Conservation (phyloP, 129 eudicot species). For the Arctium minus region DNA sequence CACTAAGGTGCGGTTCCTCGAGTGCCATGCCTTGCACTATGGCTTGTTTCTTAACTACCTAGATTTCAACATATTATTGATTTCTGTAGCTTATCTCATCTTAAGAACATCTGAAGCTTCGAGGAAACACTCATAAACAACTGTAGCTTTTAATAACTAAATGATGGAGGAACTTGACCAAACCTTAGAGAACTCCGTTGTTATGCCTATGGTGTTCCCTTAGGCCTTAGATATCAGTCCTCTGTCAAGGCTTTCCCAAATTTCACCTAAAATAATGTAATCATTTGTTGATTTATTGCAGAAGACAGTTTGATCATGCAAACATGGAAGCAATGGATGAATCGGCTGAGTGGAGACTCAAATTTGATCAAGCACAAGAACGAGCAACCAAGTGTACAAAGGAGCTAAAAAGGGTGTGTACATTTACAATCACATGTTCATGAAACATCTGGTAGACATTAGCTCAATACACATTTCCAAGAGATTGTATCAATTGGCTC, state of each 20-base stretch:
- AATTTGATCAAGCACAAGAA: constrained; percentile 63
- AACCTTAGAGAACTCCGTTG: too few species aligned
- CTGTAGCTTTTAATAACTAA: too few species aligned
- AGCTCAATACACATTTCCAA: too few species aligned
- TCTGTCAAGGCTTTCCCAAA: not conserved
- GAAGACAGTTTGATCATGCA: constrained; percentile 89
- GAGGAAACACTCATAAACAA: too few species aligned
- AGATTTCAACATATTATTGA: too few species aligned
- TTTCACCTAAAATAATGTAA: not conserved
- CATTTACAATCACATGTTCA: not conserved
- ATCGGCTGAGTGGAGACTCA: constrained; percentile 96
- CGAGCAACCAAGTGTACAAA: constrained; percentile 48
- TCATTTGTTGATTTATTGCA: constrained; percentile 30
- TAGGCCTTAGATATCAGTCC: not conserved
- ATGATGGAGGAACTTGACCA: not conserved
- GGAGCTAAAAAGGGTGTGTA: constrained; percentile 50
- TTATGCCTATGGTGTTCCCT: too few species aligned
- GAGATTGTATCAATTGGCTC: not conserved
- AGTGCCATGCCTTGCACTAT: too few species aligned
- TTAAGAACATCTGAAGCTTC: too few species aligned
- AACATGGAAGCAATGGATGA: constrained; percentile 95
- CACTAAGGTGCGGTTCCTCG: not conserved
- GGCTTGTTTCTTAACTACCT: too few species aligned
- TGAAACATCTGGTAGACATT: not conserved
- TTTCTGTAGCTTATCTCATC: too few species aligned